Base-by-base conservation (phyloP, 164 flowering plant species). In the Liquidambar formosana region DNA sequence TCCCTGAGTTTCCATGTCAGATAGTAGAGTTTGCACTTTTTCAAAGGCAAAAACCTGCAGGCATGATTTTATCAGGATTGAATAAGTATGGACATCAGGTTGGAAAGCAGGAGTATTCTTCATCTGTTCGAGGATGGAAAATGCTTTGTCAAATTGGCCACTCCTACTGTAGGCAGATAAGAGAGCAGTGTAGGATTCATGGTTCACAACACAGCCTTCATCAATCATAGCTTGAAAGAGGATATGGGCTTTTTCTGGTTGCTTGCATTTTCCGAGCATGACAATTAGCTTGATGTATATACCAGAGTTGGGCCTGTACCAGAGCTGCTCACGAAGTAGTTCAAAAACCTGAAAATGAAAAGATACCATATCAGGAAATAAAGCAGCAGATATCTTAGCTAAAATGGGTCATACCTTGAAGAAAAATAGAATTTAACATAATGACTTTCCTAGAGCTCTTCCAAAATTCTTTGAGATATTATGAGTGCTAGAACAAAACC, bases 241-340 rank as follows among this genome's bases (percentile, higher is more conserved):
- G 14, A 66, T 70, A 53, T 76, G 83, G 1, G 99, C 98, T 68
- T 82, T 90, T 67, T 91, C 88, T 14, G 97, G 96, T 71, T 95
- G 93, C 83, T 88, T 95, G 79, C 97, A 95, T 80, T 95, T 93
- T 67, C 99, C 99, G 64, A 95, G 94, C 97, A 95, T 95, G 71
- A 91, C 94, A 54, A 95, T 93, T 14, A 95, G 84, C 82, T 91
- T 93, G 73, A 93, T 71, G 75, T 91, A 93, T 45, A 88, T 76
- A 45, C 88, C 92, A 65, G 88, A 1, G 63, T 85, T 79, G 19
- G 99, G 98, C 73, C 80, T 83, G 88, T 93, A 95, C 99, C 97
- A 93, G 9, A 90, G 81, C 80, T 95, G 99, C 84, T 93, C 94
- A 0, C 83, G 87, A 23, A 95, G 79, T 61, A 95, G 83, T 53